Evolutionary conservation across 306 rosid species (phyloP), one percentile per base, ranked within the genome.

Genomic region (Acacia melanoxylon): DNA sequence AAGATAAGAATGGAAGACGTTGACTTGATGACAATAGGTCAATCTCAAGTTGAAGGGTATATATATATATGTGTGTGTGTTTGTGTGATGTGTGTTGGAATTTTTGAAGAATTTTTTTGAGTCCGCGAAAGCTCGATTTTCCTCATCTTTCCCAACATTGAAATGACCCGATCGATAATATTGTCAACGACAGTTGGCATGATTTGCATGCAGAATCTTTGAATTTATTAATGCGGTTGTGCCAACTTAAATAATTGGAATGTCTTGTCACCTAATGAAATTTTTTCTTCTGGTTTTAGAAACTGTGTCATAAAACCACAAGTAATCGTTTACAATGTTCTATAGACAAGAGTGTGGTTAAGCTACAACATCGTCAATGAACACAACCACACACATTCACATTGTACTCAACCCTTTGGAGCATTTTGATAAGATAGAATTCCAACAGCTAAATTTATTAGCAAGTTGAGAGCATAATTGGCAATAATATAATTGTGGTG

Each of bases 301-400:
- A 41, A 69, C 33, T 5, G 5, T 14, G 17, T 10, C 27, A 7
- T 59, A 45, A 24, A 24, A 45, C 15, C 40, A 13, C 51, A 44
- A 45, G 76, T 22, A 44, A 24, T n/a, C 24, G 37, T 41, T 42
- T 10, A 69, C 33, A 69, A 20, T 37, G 42, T 19, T 69, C 1
- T 71, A 71, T 11, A 45, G n/a, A 13, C 29, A 14, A 25, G 74
- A 59, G 66, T 71, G 76, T 71, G 76, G 76, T 71, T 71, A 31
- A 25, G 40, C 40, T 7, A 12, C 22, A 24, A 45, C 75, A 71
- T 71, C 73, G 11, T 27, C 44, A 1, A 11, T 22, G 6, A 37
- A 37, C 41, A 5, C 29, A 11, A 51, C 14, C 62, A 5, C 22
- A 17, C 59, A 15, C 59, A 4, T 19, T 19, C 3, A 17, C 22